Base-by-base conservation (phyloP, 371 early-diverging fungal genomes). In the Parasitella parasitica region DNA sequence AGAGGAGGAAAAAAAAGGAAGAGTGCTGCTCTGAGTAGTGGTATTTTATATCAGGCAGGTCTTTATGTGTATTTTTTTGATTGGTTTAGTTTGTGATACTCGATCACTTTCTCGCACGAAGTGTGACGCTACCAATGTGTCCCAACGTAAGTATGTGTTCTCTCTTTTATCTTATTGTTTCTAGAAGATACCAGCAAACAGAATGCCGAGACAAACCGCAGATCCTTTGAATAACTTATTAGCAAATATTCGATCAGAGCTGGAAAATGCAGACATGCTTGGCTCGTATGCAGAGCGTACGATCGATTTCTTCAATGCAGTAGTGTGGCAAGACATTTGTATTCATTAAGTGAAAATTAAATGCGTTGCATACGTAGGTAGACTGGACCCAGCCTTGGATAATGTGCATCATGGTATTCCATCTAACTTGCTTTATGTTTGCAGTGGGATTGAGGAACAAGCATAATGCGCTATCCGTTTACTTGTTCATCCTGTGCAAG, bases 1-100 rank as follows among this genome's bases (percentile, higher is more conserved):
- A 26, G 85, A 77, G 39, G 86, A 76, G 18, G 89, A 88, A 12
- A 84, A 76, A 71, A 87, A 87, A 69, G 13, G 26, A 27, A 48
- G 48, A 48, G 15, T 48, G 12, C 8, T 9, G 8, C 11, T 26
- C 22, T 16, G 3, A 24, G 12, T 15, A 11, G 4, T 24, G 24
- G 26, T 12, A 24, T 48, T 16, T 39, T 39, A 16, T 16, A 18
- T 18, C 16, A 39, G 16, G 16, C 18, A 39, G 46, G 16, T 48
- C 13, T 48, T 48, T 48, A 48, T 48, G 48, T 48, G 48, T 22
- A 48, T 48, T 48, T 48, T 48, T 48, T 48, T 48, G 48, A 48
- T 48, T 48, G 48, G 48, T 48, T 48, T 22, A 27, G 13, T 48
- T 48, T 27, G 7, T 18, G 39, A 39, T 7, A 39, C 18, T 39